These are phyloP conservation scores for Cyberlindnera xishuangbannaensis DNA, from an alignment of 805 yeast genomes.

Conservation along the genomic window DNA sequence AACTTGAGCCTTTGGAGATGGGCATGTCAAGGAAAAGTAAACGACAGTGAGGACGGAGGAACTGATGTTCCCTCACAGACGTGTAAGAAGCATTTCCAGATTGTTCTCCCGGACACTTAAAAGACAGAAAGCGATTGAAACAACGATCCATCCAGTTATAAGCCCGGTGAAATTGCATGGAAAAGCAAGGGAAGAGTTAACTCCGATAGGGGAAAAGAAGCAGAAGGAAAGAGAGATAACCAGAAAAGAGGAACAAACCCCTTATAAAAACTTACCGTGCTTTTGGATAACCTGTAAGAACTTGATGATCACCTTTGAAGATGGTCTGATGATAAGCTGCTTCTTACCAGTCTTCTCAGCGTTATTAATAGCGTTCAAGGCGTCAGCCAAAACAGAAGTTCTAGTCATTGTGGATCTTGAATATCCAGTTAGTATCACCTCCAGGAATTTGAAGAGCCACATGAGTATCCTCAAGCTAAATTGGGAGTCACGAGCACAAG, in stretches of 20 bases:
- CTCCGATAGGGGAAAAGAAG: background rate
- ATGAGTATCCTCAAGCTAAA: constrained; percentile 37
- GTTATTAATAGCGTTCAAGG: constrained; percentile 94
- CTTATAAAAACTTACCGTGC: constrained; percentile 98
- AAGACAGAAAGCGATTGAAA: constrained; percentile 91
- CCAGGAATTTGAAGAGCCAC: constrained; percentile 29
- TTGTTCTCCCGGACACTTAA: constrained; percentile 90
- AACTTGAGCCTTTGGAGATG: background rate
- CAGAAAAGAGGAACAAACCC: too few relatives aligned
- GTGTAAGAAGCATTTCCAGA: constrained; percentile 31
- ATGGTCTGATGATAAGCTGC: constrained; percentile 96
- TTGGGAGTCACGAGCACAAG: constrained; percentile 36
- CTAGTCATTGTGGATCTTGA: constrained; percentile 72
- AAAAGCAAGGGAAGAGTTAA: background rate
- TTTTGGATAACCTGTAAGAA: constrained; percentile 95
- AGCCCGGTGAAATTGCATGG: constrained; percentile 68
- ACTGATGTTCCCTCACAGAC: constrained; percentile 16
- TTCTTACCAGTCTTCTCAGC: constrained; percentile 99
- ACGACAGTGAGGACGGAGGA: constrained; percentile 21
- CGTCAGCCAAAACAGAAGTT: constrained; percentile 97
- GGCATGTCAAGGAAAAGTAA: constrained; percentile 31
- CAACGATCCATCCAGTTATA: constrained; percentile 98
- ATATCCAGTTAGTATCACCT: constrained; percentile 11
- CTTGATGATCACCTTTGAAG: constrained; percentile 95
- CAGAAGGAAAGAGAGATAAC: too few relatives aligned